Conservation (phyloP, 345 rosid species). For the Atalantia buxifolia region DNA sequence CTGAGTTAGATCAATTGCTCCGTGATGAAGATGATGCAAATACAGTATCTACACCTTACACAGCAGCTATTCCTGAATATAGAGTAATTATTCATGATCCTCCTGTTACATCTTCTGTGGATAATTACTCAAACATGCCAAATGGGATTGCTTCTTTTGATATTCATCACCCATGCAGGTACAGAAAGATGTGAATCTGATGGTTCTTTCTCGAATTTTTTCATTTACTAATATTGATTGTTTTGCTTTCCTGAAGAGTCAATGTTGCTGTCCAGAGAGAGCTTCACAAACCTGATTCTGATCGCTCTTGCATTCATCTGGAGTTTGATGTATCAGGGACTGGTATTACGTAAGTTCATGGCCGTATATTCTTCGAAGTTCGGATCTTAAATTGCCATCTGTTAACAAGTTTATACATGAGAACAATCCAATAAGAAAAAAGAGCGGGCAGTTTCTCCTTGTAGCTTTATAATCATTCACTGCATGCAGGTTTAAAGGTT, state of each 20-base stretch:
- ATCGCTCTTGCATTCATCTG: slow-evolving; percentile 91
- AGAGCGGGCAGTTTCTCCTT: background rate
- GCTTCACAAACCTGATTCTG: slow-evolving; percentile 87
- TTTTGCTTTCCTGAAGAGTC: slow-evolving; percentile 44
- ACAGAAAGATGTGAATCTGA: background rate
- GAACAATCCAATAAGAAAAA: background rate
- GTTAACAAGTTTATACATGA: background rate
- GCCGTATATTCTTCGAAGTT: slow-evolving; percentile 1
- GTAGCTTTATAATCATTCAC: background rate
- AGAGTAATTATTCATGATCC: slow-evolving; percentile 71
- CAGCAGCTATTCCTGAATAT: slow-evolving; percentile 85
- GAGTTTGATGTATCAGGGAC: slow-evolving; percentile 83
- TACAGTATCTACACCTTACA: slow-evolving; percentile 72
- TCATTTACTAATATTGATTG: slow-evolving; percentile 22
- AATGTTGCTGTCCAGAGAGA: slow-evolving; percentile 74
- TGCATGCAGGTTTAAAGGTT: background rate
- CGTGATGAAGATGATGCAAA: slow-evolving; percentile 73
- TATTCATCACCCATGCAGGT: slow-evolving; percentile 94
- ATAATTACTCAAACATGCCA: slow-evolving; percentile 33
- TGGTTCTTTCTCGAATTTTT: background rate
- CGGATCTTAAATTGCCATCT: background rate
- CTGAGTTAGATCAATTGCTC: slow-evolving; percentile 78
- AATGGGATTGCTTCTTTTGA: slow-evolving; percentile 69
- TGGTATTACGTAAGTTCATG: slow-evolving; percentile 61
- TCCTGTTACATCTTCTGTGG: slow-evolving; percentile 25